phyloP scores from a whole-genome alignment of 2,329 filamentous ascomycete species.

The Beauveria australis region DNA sequence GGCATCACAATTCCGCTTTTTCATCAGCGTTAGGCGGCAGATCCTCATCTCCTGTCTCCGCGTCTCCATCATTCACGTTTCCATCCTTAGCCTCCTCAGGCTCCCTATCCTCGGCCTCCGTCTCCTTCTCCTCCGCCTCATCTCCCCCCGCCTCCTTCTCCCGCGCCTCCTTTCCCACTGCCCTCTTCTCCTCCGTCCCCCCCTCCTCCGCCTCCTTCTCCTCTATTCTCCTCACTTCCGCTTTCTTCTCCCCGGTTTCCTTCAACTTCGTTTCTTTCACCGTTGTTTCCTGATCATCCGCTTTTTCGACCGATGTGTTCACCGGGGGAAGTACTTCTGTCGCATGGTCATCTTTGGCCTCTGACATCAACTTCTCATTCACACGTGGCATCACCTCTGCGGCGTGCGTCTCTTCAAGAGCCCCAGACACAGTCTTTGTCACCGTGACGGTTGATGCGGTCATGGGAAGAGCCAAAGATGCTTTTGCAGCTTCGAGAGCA shows the following conservation, averaged over 20 bases:
- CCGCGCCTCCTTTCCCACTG: too few species aligned
- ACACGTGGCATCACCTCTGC: not conserved
- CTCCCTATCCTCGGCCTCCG: too few species aligned
- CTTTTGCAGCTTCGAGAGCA: conserved; percentile 16
- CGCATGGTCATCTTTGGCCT: conserved; percentile 1
- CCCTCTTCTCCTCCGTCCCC: too few species aligned
- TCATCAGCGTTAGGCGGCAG: not conserved
- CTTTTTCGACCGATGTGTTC: conserved; percentile 5
- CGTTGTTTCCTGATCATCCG: not conserved
- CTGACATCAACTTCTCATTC: conserved; percentile 12
- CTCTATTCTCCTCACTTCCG: too few species aligned
- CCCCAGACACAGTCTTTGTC: conserved; percentile 23
- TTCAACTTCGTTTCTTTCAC: not conserved
- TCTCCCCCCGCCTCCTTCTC: too few species aligned
- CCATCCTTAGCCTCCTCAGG: not conserved
- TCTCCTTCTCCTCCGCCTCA: too few species aligned
- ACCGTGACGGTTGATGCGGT: conserved; percentile 23
- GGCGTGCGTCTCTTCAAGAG: conserved; percentile 5
- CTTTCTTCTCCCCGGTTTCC: not conserved
- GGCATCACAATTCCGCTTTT: conserved; percentile 4
- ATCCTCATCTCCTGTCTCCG: not conserved
- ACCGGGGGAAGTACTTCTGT: conserved; percentile 1
- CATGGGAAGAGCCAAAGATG: not conserved
- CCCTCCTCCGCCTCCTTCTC: not conserved
- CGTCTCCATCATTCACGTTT: not conserved